Conservation (phyloP, 768 basidiomycete genomes). For the Suillus fuscotomentosus region DNA sequence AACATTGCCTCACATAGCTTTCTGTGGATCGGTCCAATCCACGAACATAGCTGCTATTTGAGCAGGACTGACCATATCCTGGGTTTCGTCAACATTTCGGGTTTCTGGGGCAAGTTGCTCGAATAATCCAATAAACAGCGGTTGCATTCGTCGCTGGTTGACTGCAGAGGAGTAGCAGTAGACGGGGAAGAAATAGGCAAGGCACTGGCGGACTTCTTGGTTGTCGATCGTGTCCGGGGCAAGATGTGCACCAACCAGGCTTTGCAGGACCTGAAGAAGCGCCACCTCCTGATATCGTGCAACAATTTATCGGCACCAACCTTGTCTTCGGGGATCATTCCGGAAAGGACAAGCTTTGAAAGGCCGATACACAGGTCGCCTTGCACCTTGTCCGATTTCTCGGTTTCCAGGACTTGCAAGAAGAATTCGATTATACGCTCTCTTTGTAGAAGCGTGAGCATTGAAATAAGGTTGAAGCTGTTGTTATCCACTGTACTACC, state of each 20-base stretch:
- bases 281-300: neutral
- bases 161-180: conserved; percentile 78
- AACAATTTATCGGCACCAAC: conserved; percentile 38
- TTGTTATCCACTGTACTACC: conserved; percentile 28
- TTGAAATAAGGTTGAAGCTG: neutral
- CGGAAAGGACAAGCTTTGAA: conserved; percentile 81
- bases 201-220: conserved; percentile 79
- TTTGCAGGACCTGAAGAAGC: conserved; percentile 40
- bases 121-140: conserved; percentile 69
- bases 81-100: conserved; percentile 66
- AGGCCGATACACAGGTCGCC: conserved; percentile 76
- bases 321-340: conserved; percentile 68
- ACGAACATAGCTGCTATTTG: conserved; percentile 77
- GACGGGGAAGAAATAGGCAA: conserved; percentile 83
- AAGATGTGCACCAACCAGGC: conserved; percentile 62
- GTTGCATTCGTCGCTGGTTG: conserved; percentile 76
- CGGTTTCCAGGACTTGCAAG: conserved; percentile 46
- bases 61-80: conserved; percentile 68
- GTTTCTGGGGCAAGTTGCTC: conserved; percentile 56
- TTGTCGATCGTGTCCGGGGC: conserved; percentile 81
- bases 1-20: conserved; percentile 50
- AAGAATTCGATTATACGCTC: conserved; percentile 69
- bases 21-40: conserved; percentile 88
- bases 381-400: conserved; percentile 63
- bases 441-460: conserved; percentile 28